Evolutionary conservation across 129 eudicot species (phyloP), one percentile per base, ranked within the genome.

Genomic region (Erigeron canadensis): DNA sequence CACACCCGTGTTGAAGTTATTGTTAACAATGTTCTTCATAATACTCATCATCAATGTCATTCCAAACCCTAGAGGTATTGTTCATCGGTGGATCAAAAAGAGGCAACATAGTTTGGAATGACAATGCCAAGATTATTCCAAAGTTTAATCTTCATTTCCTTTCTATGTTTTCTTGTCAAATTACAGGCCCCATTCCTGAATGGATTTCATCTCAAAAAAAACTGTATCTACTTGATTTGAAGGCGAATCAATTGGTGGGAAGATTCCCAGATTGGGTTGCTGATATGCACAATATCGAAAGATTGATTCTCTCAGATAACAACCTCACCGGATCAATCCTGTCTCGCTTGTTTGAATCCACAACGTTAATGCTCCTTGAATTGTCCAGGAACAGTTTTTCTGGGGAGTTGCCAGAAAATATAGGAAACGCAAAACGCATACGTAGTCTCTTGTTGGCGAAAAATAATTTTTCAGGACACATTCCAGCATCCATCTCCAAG

Each of bases 261-360:
- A 23, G 9, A n/a, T 84, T 81, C 66, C 86, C 89, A 3, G 55
- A 47, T 50, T 84, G 89, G 86, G 86, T 84, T 5, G 77, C 81
- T 2, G 63, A 81, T 18, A 73, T 78, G 83, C 71, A 84, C 1
- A 19, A 5, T 7, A 28, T 81, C 10, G 88, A 80, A 44, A 40
- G 38, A 48, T 60, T 84, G 10, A 7, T 74, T 19, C 64, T 81
- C n/a, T 81, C 86, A 0, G 74, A 78, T 34, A 84, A 84, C 67
- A 73, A 45, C 10, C 80, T 84, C 23, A 64, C 56, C 0, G 86
- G 86, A 12, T 21, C 73, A 10, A 17, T 84, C 47, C 89, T 86
- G 0, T 57, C 79, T 38, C 77, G 66, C n/a, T 62, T 84, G 10
- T 84, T 84, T 72, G 70, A 60, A 15, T 77, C 76, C 17, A 3